Evolutionary conservation across 805 yeast species (phyloP), one percentile per base, ranked within the genome.

Genomic region (Candida yuanshanica): DNA sequence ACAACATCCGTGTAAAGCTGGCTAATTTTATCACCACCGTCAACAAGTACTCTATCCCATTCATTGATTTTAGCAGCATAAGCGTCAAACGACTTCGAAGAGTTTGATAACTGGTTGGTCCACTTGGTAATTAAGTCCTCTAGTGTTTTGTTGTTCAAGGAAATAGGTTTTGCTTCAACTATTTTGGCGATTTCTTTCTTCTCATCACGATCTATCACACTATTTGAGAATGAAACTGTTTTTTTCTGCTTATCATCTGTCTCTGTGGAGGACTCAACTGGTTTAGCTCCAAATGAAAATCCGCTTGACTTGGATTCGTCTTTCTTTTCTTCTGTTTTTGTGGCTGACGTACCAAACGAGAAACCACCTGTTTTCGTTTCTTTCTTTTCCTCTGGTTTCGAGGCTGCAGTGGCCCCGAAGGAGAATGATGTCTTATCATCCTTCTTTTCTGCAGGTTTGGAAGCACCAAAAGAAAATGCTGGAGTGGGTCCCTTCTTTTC

Each of bases 121-220:
- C 99, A 93, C 62, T 84, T 89, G 12, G 89, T 77, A 33, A 93
- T 84, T 50, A 93, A 72, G 59, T 93, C 98, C 55, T 93, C 98
- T 56, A 93, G 68, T 1, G 96, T 88, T 60, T 88, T 88, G 64
- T 93, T 93, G 53, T 86, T 89, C 27, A 93, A 73, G 5, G 95
- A 78, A 4, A 88, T 74, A 24, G 84, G 83, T 43, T 79, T 72
- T 5, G 88, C 81, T 45, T 76, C 77, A 22, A 79, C 72, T 29
- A 74, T 69, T 40, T 82, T 79, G 2, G 79, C 64, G 40, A 71
- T 69, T 18, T 70, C 61, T 38, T 58, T 64, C 20, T 63, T 62
- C 29, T 49, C 56, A 33, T 47, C 53, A 29, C 55, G 50, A 26
- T 46, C 50, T 26, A 51, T 43, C 3, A 53, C 47, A 29, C 56